phyloP scores from a whole-genome alignment of 352 stramenopile species.

The Bremia lactucae region DNA sequence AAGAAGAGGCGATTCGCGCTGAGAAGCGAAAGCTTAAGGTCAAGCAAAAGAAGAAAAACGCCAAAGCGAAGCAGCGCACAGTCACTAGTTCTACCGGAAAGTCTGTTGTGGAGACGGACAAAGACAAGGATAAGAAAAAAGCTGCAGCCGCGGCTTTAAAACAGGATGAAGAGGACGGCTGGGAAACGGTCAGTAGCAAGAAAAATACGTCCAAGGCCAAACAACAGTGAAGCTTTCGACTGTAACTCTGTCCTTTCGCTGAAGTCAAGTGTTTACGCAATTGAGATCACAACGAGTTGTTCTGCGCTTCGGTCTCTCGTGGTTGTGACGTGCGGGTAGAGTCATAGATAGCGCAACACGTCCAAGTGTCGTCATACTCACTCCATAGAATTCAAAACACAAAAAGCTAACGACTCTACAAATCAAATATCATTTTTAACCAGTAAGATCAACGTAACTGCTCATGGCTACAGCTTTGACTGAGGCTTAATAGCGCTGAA shows the following conservation, averaged over 20 bases:
- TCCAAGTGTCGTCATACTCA: no score
- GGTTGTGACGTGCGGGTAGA: no score
- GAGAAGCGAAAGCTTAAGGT: constrained; percentile 76
- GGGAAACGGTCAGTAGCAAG: constrained; percentile 63
- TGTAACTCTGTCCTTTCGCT: not conserved
- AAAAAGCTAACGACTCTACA: not conserved
- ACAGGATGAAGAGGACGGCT: constrained; percentile 67
- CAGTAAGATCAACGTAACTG: not conserved
- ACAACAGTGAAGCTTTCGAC: constrained; percentile 32
- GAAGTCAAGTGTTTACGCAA: constrained; percentile 5
- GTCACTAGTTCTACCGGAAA: constrained; percentile 12
- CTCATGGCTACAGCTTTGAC: constrained; percentile 45
- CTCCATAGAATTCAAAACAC: no score
- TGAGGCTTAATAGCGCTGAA: constrained; percentile 83
- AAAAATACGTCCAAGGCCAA: constrained; percentile 55
- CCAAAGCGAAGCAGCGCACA: constrained; percentile 53
- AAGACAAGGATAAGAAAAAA: constrained; percentile 48
- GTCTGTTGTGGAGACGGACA: constrained; percentile 19
- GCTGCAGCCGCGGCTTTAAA: constrained; percentile 28
- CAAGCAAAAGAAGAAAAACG: constrained; percentile 76
- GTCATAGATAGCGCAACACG: no score
- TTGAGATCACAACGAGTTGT: constrained; percentile 1
- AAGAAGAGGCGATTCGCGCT: constrained; percentile 61
- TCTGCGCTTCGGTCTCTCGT: no score
- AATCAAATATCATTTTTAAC: not conserved